Percentiles rank a stretch among this genome's conserved stretches.
phyloP scores from a whole-genome alignment of 2,329 filamentous ascomycete genomes.

The Alternaria brassicae region DNA sequence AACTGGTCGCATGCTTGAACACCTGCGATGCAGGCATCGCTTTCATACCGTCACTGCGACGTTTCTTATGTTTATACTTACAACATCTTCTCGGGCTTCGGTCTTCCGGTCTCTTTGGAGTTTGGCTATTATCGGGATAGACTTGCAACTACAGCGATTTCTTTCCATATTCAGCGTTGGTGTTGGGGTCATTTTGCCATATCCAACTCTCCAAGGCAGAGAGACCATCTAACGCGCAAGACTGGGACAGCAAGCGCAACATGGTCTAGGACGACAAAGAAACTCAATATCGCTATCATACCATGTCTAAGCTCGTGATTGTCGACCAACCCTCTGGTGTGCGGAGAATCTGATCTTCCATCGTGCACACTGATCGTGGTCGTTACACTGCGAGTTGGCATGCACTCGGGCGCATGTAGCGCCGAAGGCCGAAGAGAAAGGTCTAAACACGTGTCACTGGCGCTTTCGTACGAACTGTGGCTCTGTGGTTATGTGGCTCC shows the following conservation, averaged over 20 bases:
- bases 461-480: slow-evolving; percentile 2
- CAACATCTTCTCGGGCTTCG: not conserved
- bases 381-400: not conserved
- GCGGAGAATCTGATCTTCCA: not conserved
- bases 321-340: too few species aligned
- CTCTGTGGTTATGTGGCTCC: not conserved
- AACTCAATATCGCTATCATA: not conserved
- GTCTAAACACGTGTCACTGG: not conserved
- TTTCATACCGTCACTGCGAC: slow-evolving; percentile 13
- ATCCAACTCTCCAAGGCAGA: not conserved
- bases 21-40: not conserved
- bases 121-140: not conserved
- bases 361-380: not conserved
- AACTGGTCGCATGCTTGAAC: not conserved
- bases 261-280: not conserved
- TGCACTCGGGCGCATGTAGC: not conserved
- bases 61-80: slow-evolving; percentile 17
- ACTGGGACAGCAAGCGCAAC: not conserved
- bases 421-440: not conserved
- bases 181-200: slow-evolving; percentile 8
- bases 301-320: too few species aligned
- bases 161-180: slow-evolving; percentile 7
- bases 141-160: not conserved
- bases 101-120: not conserved
- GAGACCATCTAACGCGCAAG: not conserved